phyloP scores from a whole-genome alignment of 2,329 filamentous ascomycete species.

The Xylariales sp. region DNA sequence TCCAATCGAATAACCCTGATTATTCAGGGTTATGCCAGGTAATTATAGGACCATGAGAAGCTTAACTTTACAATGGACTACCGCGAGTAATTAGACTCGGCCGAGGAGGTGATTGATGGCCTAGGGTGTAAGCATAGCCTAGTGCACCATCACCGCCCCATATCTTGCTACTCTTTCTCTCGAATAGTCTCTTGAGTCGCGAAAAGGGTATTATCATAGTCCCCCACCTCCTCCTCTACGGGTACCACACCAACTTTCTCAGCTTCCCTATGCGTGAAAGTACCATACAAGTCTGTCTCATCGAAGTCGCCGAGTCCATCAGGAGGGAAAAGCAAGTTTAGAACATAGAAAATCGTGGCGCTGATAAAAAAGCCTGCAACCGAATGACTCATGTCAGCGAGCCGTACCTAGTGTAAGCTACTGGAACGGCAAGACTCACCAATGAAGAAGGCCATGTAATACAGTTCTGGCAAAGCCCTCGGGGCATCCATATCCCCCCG shows the following conservation, averaged over 20 bases:
- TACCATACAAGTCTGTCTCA: conserved; percentile 37
- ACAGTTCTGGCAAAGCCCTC: conserved; percentile 35
- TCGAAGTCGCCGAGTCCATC: conserved; percentile 37
- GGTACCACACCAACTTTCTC: conserved; percentile 32
- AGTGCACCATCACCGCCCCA: background rate
- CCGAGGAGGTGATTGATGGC: no score
- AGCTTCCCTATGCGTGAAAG: conserved; percentile 39
- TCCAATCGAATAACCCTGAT: no score
- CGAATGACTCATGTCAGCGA: conserved; percentile 3
- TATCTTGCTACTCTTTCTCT: background rate
- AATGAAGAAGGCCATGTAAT: conserved; percentile 42
- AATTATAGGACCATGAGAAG: no score
- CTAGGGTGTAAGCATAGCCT: no score
- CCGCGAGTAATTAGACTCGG: no score
- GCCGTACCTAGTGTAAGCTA: background rate
- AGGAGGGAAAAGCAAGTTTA: conserved; percentile 35
- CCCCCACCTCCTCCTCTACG: conserved; percentile 7
- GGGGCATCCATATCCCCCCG: conserved; percentile 23
- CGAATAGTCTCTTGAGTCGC: background rate
- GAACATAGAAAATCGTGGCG: conserved; percentile 19
- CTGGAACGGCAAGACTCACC: conserved; percentile 20
- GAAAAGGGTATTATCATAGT: background rate
- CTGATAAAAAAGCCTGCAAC: conserved; percentile 35
- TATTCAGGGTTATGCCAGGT: no score
- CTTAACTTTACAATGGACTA: no score